These are phyloP conservation scores for Epichloe glyceriae DNA, from an alignment of 2,329 filamentous ascomycete species.

Conservation along the genomic window DNA sequence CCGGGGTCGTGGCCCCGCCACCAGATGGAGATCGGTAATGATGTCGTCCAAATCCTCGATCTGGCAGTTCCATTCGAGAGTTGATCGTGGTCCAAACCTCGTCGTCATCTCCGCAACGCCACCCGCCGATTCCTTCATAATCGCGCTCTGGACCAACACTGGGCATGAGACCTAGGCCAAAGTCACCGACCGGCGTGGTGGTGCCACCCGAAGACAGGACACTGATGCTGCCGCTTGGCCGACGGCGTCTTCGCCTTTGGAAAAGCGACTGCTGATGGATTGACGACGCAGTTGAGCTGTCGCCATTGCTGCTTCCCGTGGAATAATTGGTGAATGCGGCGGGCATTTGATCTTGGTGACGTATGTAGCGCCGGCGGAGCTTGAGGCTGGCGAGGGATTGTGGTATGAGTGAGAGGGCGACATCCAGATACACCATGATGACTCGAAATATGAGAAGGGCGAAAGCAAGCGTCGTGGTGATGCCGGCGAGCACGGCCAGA, in stretches of 20 bases:
- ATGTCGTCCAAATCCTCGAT: conserved; percentile 26
- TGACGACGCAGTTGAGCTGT: conserved; percentile 7
- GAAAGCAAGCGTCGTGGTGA: conserved; percentile 51
- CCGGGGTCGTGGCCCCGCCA: conserved; percentile 24
- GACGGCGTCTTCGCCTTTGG: conserved; percentile 17
- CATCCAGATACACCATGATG: conserved; percentile 49
- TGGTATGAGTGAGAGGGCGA: conserved; percentile 43
- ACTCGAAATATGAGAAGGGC: conserved; percentile 48
- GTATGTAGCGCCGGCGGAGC: conserved; percentile 15
- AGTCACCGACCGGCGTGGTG: conserved; percentile 22
- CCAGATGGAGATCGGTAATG: conserved; percentile 30
- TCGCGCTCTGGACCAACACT: conserved; percentile 40
- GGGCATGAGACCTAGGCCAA: conserved; percentile 28
- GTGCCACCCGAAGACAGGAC: conserved; percentile 19
- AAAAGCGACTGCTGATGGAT: conserved; percentile 5
- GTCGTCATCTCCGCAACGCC: conserved; percentile 35
- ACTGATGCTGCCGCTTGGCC: conserved; percentile 22
- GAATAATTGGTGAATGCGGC: conserved; percentile 10
- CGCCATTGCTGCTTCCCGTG: conserved; percentile 8
- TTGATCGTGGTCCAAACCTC: conserved; percentile 40
- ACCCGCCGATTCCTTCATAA: conserved; percentile 47
- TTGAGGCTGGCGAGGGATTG: conserved; percentile 36
- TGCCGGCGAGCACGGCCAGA: conserved; percentile 46
- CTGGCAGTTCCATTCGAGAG: conserved; percentile 36
- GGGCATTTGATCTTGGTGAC: neutral